These are phyloP conservation scores for Suillus lakei DNA, from an alignment of 768 basidiomycete genomes.

Conservation along the genomic window DNA sequence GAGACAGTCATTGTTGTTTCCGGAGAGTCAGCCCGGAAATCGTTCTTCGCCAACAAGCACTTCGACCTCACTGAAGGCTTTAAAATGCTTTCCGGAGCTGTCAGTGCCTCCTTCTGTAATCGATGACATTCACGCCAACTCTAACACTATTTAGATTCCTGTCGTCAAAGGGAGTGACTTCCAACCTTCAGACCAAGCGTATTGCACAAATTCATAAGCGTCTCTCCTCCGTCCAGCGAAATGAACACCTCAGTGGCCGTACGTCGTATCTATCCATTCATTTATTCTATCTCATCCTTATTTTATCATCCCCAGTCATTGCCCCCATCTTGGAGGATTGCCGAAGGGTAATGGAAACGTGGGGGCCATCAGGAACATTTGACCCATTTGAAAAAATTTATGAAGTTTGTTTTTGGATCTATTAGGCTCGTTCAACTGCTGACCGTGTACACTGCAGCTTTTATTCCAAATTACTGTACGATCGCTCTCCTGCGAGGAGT, in stretches of 20 bases:
- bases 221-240: slow-evolving; percentile 64
- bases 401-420: slow-evolving; percentile 48
- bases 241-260: slow-evolving; percentile 65
- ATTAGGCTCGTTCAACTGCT: slow-evolving; percentile 16
- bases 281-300: not conserved
- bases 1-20: slow-evolving; percentile 78
- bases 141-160: slow-evolving; percentile 57
- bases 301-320: slow-evolving; percentile 51
- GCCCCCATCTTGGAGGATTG: slow-evolving; percentile 69
- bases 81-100: slow-evolving; percentile 78
- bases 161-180: slow-evolving; percentile 77
- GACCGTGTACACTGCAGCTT: slow-evolving; percentile 45
- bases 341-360: slow-evolving; percentile 60
- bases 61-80: slow-evolving; percentile 82
- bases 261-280: slow-evolving; percentile 31
- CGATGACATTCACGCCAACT: slow-evolving; percentile 19
- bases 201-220: slow-evolving; percentile 75
- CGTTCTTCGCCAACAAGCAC: slow-evolving; percentile 71
- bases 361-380: slow-evolving; percentile 66
- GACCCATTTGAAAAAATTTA: slow-evolving; percentile 77
- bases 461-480: slow-evolving; percentile 77
- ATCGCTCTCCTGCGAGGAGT: slow-evolving; percentile 67
- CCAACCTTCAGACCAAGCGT: slow-evolving; percentile 64
- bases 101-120: slow-evolving; percentile 40
- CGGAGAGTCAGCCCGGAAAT: slow-evolving; percentile 68